Percentiles rank a stretch among this genome's conserved stretches.
These are phyloP conservation scores for Trichoderma virens DNA, from an alignment of 495 filamentous ascomycete genomes.

Conservation along the genomic window DNA sequence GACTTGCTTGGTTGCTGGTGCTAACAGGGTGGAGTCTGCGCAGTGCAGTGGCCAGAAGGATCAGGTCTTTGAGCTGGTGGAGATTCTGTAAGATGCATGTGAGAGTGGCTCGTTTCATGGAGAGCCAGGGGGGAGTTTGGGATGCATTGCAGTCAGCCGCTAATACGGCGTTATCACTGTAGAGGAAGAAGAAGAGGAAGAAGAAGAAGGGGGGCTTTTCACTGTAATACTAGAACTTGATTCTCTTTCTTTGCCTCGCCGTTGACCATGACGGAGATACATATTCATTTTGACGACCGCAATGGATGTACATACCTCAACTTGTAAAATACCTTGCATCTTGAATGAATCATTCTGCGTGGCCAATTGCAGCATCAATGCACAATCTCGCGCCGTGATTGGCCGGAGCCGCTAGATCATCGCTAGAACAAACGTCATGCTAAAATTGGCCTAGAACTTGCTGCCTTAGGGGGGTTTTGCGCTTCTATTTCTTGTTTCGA, in stretches of 20 bases:
- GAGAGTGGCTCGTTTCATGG: not conserved
- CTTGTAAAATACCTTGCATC: no score
- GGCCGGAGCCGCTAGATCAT: no score
- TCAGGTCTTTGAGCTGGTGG: conserved; percentile 7
- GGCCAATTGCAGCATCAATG: no score
- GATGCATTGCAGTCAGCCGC: not conserved
- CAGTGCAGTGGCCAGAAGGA: not conserved
- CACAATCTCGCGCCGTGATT: no score
- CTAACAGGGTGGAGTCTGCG: not conserved
- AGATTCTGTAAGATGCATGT: not conserved
- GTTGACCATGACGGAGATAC: not conserved
- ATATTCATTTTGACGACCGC: not conserved
- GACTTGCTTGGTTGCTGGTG: not conserved
- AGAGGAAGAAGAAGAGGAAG: not conserved
- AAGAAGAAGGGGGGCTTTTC: not conserved
- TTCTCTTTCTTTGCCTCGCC: not conserved
- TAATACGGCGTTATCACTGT: no score
- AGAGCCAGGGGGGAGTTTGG: not conserved
- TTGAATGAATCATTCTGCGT: no score
- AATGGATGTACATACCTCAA: not conserved
- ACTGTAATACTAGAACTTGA: not conserved
- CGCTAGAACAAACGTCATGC: no score
- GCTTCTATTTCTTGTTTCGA: no score
- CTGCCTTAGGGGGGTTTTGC: no score
- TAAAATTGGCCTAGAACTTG: no score